These are phyloP conservation scores for Mycena haematopus DNA, from an alignment of 768 basidiomycete genomes.

Conservation along the genomic window DNA sequence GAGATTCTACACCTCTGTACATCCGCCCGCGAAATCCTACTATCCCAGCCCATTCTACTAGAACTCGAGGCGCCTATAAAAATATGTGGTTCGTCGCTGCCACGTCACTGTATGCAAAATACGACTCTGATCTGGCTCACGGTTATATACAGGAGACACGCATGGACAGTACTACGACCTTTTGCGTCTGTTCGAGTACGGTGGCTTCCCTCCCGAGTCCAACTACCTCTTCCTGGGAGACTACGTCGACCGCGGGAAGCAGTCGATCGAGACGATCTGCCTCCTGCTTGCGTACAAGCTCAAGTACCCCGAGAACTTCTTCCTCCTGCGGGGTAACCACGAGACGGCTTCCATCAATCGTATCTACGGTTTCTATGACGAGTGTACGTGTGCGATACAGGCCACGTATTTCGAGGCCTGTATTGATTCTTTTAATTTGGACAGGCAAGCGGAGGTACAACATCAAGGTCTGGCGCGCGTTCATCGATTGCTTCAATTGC, in stretches of 20 bases:
- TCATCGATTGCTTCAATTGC: constrained; percentile 99
- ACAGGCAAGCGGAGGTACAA: constrained; percentile 99
- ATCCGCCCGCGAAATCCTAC: constrained; percentile 84
- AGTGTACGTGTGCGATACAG: constrained; percentile 34
- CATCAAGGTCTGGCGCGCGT: constrained; percentile 99
- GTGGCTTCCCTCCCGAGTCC: constrained; percentile 87
- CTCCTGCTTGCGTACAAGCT: constrained; percentile 25
- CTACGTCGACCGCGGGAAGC: constrained; percentile 27
- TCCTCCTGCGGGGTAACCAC: constrained; percentile 85
- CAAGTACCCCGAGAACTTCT: constrained; percentile 85
- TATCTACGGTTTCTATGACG: constrained; percentile 59
- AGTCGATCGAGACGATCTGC: constrained; percentile 27
- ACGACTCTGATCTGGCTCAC: neutral
- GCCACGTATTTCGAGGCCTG: neutral
- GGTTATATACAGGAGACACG: constrained; percentile 72
- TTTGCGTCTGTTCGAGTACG: constrained; percentile 83
- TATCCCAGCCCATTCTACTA: constrained; percentile 82
- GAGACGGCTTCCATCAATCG: constrained; percentile 88
- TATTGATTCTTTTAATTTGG: constrained; percentile 90
- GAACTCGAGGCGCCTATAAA: constrained; percentile 72
- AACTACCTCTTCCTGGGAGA: constrained; percentile 90
- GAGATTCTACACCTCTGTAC: constrained; percentile 88
- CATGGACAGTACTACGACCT: constrained; percentile 90
- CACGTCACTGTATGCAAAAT: constrained; percentile 32
- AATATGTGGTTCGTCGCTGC: constrained; percentile 68